A percentile compares a stretch with the other conserved stretches of the same genome.
phyloP scores from a whole-genome alignment of 495 filamentous ascomycete genomes.

The Penicillium cinerascens region DNA sequence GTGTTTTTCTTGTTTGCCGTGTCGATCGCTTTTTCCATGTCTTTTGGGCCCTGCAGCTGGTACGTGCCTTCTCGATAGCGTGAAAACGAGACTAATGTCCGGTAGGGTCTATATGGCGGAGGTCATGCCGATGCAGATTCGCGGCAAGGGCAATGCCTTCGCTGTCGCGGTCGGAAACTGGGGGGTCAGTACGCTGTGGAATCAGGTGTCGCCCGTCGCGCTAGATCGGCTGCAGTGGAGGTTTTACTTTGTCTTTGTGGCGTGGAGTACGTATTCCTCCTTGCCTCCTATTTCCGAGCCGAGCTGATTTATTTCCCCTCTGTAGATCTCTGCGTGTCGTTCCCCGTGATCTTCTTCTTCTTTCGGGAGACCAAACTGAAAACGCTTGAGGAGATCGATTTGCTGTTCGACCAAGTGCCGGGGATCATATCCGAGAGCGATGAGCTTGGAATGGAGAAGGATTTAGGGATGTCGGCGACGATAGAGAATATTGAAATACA shows the following conservation, averaged over 20 bases:
- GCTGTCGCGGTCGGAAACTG: conserved; percentile 49
- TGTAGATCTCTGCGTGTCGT: conserved; percentile 31
- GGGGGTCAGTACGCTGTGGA: conserved; percentile 49
- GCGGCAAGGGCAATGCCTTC: conserved; percentile 46
- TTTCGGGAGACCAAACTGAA: conserved; percentile 57
- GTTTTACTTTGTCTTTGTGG: conserved; percentile 48
- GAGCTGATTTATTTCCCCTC: conserved; percentile 14
- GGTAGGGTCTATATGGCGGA: conserved; percentile 46
- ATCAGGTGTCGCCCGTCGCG: conserved; percentile 48
- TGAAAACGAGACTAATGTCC: neutral
- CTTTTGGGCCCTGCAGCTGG: conserved; percentile 47
- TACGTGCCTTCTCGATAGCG: conserved; percentile 8
- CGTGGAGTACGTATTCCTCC: conserved; percentile 30
- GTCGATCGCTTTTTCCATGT: conserved; percentile 44
- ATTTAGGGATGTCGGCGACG: conserved; percentile 8
- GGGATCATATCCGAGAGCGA: conserved; percentile 1
- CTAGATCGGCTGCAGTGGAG: conserved; percentile 41
- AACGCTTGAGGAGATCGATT: conserved; percentile 54
- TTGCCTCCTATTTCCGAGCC: neutral
- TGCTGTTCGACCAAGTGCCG: conserved; percentile 40
- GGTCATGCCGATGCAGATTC: conserved; percentile 51
- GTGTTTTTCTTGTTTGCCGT: conserved; percentile 51
- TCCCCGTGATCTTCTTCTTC: conserved; percentile 47
- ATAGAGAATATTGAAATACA: conserved; percentile 11
- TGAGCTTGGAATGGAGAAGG: conserved; percentile 3